Evolutionary conservation across 305 asterid genomes (phyloP).

Genomic region (Fraxinus baroniana): DNA sequence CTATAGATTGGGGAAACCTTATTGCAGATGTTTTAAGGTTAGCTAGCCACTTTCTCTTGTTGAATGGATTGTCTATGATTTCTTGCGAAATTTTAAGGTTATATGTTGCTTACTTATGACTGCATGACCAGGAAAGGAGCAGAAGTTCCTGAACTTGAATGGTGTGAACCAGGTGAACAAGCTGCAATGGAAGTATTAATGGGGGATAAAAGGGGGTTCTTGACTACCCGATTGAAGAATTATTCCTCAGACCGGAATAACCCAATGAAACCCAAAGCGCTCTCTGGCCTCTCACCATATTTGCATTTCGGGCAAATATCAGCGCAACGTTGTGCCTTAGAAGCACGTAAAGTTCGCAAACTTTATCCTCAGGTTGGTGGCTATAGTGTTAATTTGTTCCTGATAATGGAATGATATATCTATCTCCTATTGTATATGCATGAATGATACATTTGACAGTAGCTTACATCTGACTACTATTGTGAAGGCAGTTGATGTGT

Average conservation of each 20-base stretch:
- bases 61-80: slow-evolving; percentile 16
- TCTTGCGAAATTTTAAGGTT: not conserved
- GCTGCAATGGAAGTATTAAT: slow-evolving; percentile 66
- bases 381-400: not conserved
- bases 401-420: not conserved
- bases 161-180: slow-evolving; percentile 93
- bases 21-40: slow-evolving; percentile 66
- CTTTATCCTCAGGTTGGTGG: slow-evolving; percentile 56
- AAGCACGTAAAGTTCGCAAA: slow-evolving; percentile 68
- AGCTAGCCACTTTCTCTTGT: slow-evolving; percentile 24
- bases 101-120: slow-evolving; percentile 27
- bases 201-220: slow-evolving; percentile 70
- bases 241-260: slow-evolving; percentile 76
- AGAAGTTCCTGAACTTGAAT: slow-evolving; percentile 91
- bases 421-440: not conserved
- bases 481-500: slow-evolving; percentile 78
- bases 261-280: slow-evolving; percentile 82
- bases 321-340: slow-evolving; percentile 88
- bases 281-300: slow-evolving; percentile 90
- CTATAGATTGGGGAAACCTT: slow-evolving; percentile 64
- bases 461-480: slow-evolving; percentile 11
- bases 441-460: not conserved
- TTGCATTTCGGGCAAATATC: slow-evolving; percentile 95
- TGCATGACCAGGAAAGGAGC: slow-evolving; percentile 72
- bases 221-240: slow-evolving; percentile 60